phyloP scores from a whole-genome alignment of 768 basidiomycete genomes.

The Imleria badia region DNA sequence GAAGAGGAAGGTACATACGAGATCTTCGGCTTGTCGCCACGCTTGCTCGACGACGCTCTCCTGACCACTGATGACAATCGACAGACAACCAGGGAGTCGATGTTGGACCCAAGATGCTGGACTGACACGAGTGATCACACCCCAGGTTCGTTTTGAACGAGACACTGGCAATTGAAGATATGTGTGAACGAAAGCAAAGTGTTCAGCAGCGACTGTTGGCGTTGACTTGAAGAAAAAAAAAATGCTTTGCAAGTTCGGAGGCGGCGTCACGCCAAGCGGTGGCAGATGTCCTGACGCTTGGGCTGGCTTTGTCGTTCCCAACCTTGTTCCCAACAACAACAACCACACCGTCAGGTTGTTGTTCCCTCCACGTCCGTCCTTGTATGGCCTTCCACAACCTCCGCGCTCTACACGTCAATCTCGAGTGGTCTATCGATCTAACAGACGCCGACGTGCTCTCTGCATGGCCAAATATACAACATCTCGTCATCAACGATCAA shows the following conservation, averaged over 20 bases:
- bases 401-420: background rate
- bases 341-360: too few species aligned
- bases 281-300: too few species aligned
- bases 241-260: too few species aligned
- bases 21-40: slow-evolving; percentile 90
- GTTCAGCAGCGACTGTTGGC: too few species aligned
- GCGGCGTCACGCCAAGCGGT: too few species aligned
- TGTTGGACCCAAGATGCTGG: slow-evolving; percentile 97
- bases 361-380: too few species aligned
- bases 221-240: too few species aligned
- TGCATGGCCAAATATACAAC: slow-evolving; percentile 7
- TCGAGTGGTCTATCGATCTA: slow-evolving; percentile 2
- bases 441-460: slow-evolving; percentile 2
- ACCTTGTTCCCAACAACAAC: too few species aligned
- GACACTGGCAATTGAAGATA: slow-evolving; percentile 92
- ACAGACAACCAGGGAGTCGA: slow-evolving; percentile 99
- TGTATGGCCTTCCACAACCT: background rate
- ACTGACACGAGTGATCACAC: slow-evolving; percentile 98
- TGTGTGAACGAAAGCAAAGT: slow-evolving; percentile 75
- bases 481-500: slow-evolving; percentile 7
- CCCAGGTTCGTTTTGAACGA: slow-evolving; percentile 99
- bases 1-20: slow-evolving; percentile 53
- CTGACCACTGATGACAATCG: slow-evolving; percentile 93
- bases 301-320: too few species aligned
- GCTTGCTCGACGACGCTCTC: slow-evolving; percentile 98